A percentile compares a stretch with the other conserved stretches of the same genome.
These are phyloP conservation scores for Oenanthe javanica DNA, from an alignment of 140 eudicot species.

Conservation along the genomic window DNA sequence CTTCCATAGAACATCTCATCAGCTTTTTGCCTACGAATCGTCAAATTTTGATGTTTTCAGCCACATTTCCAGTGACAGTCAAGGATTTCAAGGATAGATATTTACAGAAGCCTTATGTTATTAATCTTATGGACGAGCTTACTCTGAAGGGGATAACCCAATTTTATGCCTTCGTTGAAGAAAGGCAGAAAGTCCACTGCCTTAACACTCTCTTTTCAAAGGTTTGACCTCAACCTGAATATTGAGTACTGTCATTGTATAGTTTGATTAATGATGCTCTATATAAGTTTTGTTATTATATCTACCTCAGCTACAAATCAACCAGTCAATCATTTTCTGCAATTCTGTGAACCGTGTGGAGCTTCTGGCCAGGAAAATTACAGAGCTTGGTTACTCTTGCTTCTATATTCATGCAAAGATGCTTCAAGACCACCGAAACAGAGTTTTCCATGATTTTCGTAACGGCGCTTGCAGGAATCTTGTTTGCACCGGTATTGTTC, in stretches of 20 bases:
- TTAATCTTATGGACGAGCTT: slow-evolving; percentile 98
- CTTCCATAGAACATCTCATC: slow-evolving; percentile 86
- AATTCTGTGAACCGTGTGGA: slow-evolving; percentile 97
- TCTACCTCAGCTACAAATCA: slow-evolving; percentile 78
- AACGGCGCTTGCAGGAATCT: slow-evolving; percentile 99
- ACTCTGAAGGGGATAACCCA: slow-evolving; percentile 95
- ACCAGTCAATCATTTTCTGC: slow-evolving; percentile 92
- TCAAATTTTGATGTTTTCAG: slow-evolving; percentile 94
- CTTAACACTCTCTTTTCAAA: slow-evolving; percentile 94
- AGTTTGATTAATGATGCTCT: not conserved
- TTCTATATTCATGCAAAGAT: slow-evolving; percentile 99
- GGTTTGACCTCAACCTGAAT: slow-evolving; percentile 34
- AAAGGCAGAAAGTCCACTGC: slow-evolving; percentile 93
- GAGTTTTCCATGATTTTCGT: slow-evolving; percentile 96
- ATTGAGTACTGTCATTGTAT: not conserved
- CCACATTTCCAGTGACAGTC: slow-evolving; percentile 97
- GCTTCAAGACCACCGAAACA: slow-evolving; percentile 94
- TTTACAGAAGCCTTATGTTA: slow-evolving; percentile 72
- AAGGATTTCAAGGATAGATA: slow-evolving; percentile 89
- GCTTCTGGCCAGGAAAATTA: slow-evolving; percentile 85
- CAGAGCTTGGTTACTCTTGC: slow-evolving; percentile 97
- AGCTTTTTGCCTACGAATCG: slow-evolving; percentile 63
- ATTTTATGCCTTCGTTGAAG: slow-evolving; percentile 96
- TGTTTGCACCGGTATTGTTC: slow-evolving; percentile 78
- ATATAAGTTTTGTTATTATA: not conserved